Conservation (phyloP, 805 yeast species). For the Teunomyces funiuensis region DNA sequence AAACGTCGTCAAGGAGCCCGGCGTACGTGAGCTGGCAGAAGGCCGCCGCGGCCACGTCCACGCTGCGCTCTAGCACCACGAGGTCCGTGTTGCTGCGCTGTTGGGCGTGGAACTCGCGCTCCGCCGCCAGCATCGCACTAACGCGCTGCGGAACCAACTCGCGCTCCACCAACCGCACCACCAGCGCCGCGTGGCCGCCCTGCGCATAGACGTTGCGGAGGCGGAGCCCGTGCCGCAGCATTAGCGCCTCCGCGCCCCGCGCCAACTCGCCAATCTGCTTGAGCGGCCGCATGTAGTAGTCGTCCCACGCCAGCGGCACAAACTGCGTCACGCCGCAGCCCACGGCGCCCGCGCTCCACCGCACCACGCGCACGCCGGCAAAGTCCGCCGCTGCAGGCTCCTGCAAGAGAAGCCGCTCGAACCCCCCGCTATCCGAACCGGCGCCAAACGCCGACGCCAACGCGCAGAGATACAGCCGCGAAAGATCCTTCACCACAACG, state of each 20-base stretch:
- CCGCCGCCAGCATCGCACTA: slow-evolving; percentile 35
- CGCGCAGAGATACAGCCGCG: slow-evolving; percentile 31
- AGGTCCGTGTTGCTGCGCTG: slow-evolving; percentile 61
- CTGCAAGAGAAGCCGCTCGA: slow-evolving; percentile 17
- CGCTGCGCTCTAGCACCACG: slow-evolving; percentile 73
- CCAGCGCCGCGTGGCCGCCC: slow-evolving; percentile 55
- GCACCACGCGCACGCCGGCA: no score
- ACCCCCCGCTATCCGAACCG: slow-evolving; percentile 7
- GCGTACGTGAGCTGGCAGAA: slow-evolving; percentile 76
- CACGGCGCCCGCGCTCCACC: slow-evolving; percentile 48
- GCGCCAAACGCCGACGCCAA: slow-evolving; percentile 24
- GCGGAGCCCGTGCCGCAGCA: slow-evolving; percentile 41
- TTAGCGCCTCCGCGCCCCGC: slow-evolving; percentile 45
- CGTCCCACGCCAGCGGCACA: no score
- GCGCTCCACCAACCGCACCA: slow-evolving; percentile 43
- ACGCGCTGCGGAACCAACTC: slow-evolving; percentile 35
- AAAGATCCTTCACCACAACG: slow-evolving; percentile 38
- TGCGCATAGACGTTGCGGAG: slow-evolving; percentile 57
- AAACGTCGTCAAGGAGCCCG: slow-evolving; percentile 77
- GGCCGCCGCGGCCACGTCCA: slow-evolving; percentile 71
- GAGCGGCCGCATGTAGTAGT: slow-evolving; percentile 46
- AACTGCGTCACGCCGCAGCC: slow-evolving; percentile 37
- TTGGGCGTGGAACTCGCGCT: slow-evolving; percentile 36
- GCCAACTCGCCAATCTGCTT: slow-evolving; percentile 50
- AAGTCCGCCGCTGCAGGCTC: no score